phyloP scores from a whole-genome alignment of 1,284 basidiomycete species.

The Wolfiporia cocos region DNA sequence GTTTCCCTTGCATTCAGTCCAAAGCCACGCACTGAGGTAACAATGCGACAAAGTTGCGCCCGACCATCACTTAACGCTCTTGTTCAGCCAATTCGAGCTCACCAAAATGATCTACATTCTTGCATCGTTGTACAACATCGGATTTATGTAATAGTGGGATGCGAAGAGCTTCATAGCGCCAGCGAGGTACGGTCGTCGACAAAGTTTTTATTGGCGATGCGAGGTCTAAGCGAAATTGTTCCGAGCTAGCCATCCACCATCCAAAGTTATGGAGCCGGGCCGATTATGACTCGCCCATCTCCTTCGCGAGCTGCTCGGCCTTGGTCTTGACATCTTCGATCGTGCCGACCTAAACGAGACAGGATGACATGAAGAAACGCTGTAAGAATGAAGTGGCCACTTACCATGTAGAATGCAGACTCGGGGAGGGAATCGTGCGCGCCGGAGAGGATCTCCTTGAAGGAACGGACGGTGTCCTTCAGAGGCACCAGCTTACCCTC shows the following conservation, averaged over 20 bases:
- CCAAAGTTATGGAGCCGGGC: slow-evolving; percentile 7
- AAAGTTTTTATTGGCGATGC: slow-evolving; percentile 18
- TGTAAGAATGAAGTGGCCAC: slow-evolving; percentile 16
- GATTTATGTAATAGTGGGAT: too few species aligned
- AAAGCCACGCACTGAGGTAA: too few species aligned
- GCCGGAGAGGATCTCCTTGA: slow-evolving; percentile 95
- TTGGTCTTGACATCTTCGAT: slow-evolving; percentile 95
- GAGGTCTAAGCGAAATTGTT: slow-evolving; percentile 17
- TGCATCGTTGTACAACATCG: too few species aligned
- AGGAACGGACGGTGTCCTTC: slow-evolving; percentile 90
- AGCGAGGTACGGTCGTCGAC: not conserved
- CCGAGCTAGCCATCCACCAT: slow-evolving; percentile 17
- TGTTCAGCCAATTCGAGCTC: too few species aligned
- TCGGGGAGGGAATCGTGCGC: slow-evolving; percentile 87
- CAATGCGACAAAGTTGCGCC: too few species aligned
- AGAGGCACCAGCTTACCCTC: slow-evolving; percentile 93
- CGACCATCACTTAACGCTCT: too few species aligned
- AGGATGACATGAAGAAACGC: not conserved
- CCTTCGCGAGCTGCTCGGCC: slow-evolving; percentile 94
- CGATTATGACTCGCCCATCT: slow-evolving; percentile 61
- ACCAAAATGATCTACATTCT: too few species aligned
- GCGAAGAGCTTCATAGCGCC: too few species aligned
- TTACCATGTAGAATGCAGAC: slow-evolving; percentile 88
- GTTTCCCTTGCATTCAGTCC: too few species aligned
- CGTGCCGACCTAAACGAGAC: slow-evolving; percentile 55